Percentiles rank a stretch among this genome's conserved stretches.
These are phyloP conservation scores for Penicillium italicum DNA, from an alignment of 2,329 filamentous ascomycete genomes.

Conservation along the genomic window DNA sequence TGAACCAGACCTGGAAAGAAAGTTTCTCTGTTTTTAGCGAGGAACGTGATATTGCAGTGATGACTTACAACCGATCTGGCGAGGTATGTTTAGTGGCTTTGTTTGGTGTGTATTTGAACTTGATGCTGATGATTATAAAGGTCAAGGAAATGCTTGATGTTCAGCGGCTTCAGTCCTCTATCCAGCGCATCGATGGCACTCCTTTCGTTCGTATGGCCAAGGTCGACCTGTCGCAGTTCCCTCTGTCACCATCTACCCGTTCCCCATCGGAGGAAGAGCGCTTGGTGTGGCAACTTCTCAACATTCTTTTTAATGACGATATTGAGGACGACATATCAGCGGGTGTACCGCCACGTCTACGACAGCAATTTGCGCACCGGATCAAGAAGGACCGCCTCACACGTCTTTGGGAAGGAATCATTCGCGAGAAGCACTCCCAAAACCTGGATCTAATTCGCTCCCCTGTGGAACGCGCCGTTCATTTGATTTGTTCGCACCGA, in stretches of 20 bases:
- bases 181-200: constrained; percentile 55
- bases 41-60: constrained; percentile 31
- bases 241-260: constrained; percentile 27
- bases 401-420: constrained; percentile 40
- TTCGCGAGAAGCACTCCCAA: constrained; percentile 62
- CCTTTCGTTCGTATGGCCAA: constrained; percentile 51
- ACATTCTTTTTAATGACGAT: constrained; percentile 77
- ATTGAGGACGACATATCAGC: constrained; percentile 46
- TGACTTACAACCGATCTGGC: constrained; percentile 23
- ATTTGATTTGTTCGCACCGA: constrained; percentile 72
- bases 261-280: constrained; percentile 35
- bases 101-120: background rate
- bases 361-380: constrained; percentile 40
- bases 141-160: constrained; percentile 32
- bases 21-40: constrained; percentile 47
- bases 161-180: constrained; percentile 36
- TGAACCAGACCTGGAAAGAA: constrained; percentile 49
- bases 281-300: constrained; percentile 78
- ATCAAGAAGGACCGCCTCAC: constrained; percentile 49
- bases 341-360: constrained; percentile 40
- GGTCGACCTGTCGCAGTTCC: constrained; percentile 34
- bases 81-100: constrained; percentile 18
- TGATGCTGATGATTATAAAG: constrained; percentile 10
- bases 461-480: constrained; percentile 78
- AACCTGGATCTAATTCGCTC: constrained; percentile 63